Evolutionary conservation across 2,329 filamentous ascomycete species (phyloP), one percentile per base, ranked within the genome.

Genomic region (Aspergillus ibericus): DNA sequence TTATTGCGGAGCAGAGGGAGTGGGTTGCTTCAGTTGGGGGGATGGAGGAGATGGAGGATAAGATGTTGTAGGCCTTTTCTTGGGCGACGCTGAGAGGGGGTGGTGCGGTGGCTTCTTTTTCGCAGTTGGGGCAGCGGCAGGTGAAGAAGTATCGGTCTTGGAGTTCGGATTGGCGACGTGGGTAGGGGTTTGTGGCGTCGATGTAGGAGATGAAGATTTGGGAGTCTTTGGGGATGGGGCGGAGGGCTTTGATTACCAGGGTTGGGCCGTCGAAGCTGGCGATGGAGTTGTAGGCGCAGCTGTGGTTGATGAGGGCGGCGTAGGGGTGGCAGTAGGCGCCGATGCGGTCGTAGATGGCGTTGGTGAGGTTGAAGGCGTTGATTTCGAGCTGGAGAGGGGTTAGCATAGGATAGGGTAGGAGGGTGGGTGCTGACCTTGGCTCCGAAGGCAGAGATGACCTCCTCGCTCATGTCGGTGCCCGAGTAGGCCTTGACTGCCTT

Each of bases 131-230:
- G 65, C 86, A 88, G 40, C 68, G 67, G 71, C 86, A 88, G 13
- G 71, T 73, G 70, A 88, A 88, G 68, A 82, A 84, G 74, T 86
- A 88, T 27, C 81, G 78, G 22, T 77, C 72, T 48, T 72, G 71
- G 1, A 88, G 77, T 63, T 86, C 81, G 2, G 70, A 71, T 61
- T 81, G 82, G 3, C 86, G 81, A n/a, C 76, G 74, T 8, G 73
- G 64, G 25, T 77, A 78, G 0, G 84, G 80, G 38, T 81, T 79
- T 0, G 82, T 85, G 35, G 76, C 76, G 65, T 88, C 86, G 60
- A 86, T 77, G 66, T 89, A 89, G 3, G 84, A 83, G 59, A 88
- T 83, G 64, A 80, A 83, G 29, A 88, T 77, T 67, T 89, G 85
- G 29, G 85, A 81, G 60, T 79, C 80, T 58, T 79, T 77, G 16